Evolutionary conservation across 768 basidiomycete species (phyloP), one percentile per base, ranked within the genome.

Genomic region (Fomitopsis pulvina): DNA sequence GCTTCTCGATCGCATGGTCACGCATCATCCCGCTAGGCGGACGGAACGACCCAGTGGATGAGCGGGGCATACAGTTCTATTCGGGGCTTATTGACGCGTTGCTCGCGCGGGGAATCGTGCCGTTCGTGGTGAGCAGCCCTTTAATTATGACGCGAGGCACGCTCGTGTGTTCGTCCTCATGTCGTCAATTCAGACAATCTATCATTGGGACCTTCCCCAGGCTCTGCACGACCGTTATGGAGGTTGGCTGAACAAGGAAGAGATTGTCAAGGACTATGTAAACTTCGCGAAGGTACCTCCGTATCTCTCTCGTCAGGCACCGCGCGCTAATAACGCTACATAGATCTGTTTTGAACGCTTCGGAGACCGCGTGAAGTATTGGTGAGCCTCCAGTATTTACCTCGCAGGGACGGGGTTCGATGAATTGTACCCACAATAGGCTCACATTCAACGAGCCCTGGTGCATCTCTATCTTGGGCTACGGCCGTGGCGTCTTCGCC

Each of bases 121-220:
- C 83, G 7, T 86, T 86, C 56, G 79, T 83, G 46, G 83, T 82
- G 57, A 38, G 79, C 75, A 34, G 41, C 7, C 18, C 25, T 20
- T 34, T 18, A 39, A 39, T 41, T 47, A 18, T 20, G 21, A 18
- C 37, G 37, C 34, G 49, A 2, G 32, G 25, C 32, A 24, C 20
- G 22, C 29, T 29, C 27, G 10, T 37, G 29, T n/a, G n/a, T n/a
- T n/a, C n/a, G n/a, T n/a, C n/a, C n/a, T n/a, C n/a, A 18, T 52
- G 16, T 44, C 18, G 50, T 16, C 16, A 25, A 50, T 26, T 38
- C 55, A 85, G 81, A 86, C 82, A 0, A 65, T 86, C 29, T 84
- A 85, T 60, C 85, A 83, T 63, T 89, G 87, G 87, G 87, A 89
- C 60, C 75, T 88, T 9, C 87, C 87, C 9, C 82, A 85, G 60